Conservation (phyloP, 2,329 filamentous ascomycete species). For the Hirsutella rhossiliensis region DNA sequence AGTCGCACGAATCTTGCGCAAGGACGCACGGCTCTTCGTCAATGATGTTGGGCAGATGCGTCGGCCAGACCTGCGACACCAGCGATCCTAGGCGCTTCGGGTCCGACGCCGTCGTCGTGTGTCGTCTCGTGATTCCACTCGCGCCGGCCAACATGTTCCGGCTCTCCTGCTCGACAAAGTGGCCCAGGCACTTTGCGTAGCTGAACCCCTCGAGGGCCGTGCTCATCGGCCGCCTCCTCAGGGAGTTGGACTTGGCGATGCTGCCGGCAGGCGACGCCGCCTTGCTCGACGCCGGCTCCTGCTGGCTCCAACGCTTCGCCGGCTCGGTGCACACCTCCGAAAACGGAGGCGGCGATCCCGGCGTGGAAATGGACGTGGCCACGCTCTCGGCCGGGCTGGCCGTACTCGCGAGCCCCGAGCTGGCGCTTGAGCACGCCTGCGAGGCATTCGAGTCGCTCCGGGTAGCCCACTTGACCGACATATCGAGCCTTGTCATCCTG, state of each 20-base stretch:
- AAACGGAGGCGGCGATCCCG: constrained; percentile 5
- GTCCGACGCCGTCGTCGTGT: constrained; percentile 12
- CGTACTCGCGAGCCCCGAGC: constrained; percentile 14
- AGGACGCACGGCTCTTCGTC: constrained; percentile 15
- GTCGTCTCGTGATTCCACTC: constrained; percentile 7
- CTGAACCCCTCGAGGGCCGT: constrained; percentile 15
- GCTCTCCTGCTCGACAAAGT: constrained; percentile 10
- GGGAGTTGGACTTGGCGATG: constrained; percentile 4
- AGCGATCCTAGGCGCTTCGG: constrained; percentile 9
- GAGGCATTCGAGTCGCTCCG: constrained; percentile 15
- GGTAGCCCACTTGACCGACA: constrained; percentile 7
- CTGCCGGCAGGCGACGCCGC: neutral
- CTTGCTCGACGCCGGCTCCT: constrained; percentile 14
- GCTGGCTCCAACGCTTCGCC: constrained; percentile 14
- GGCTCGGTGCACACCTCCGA: constrained; percentile 8
- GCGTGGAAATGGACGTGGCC: constrained; percentile 12
- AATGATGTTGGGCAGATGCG: constrained; percentile 8
- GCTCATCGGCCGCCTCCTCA: constrained; percentile 15
- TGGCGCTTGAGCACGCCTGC: constrained; percentile 9
- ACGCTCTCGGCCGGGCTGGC: constrained; percentile 13
- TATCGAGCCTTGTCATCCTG: constrained; percentile 1
- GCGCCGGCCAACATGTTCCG: constrained; percentile 6
- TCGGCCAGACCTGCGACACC: constrained; percentile 7
- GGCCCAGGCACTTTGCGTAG: constrained; percentile 13
- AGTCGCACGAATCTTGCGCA: constrained; percentile 19